Evolutionary conservation across 306 rosid genomes (phyloP), one percentile per base, ranked within the genome.

Genomic region (Glycine latifolia): DNA sequence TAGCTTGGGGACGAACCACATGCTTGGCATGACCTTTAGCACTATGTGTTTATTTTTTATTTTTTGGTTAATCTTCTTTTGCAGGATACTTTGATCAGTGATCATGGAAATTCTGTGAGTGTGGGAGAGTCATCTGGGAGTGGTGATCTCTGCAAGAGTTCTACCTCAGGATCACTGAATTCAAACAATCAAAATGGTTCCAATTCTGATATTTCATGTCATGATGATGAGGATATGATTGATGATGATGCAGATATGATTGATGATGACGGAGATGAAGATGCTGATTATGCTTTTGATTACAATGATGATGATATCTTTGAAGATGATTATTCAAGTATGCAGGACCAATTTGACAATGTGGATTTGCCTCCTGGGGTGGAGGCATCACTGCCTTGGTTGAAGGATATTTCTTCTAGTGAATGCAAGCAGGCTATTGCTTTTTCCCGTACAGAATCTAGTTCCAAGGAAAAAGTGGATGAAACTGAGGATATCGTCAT

Each of bases 281-380:
- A 87, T 66, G 78, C 75, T 41, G 88, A 79, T 44, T 43, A 79
- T 73, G 79, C 72, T 61, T 78, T 46, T 58, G 82, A 87, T 15
- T 87, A 87, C 39, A 41, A 86, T 73, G 88, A 83, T 1, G 75
- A 65, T 1, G 75, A 65, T 56, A 53, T 80, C 60, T 78, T 33
- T 53, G 89, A 84, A 73, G 89, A 91, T 58, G 79, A 85, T 46
- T 89, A 87, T 72, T 33, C 76, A 6, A 75, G 39, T 20, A 78
- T 92, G 89, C 91, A 87, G 85, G 83, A 87, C 62, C 92, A 92
- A 8, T 91, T 92, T 87, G 97, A 92, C 85, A 87, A 33, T 67
- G 97, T 85, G 89, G 89, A 92, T 86, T 88, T 91, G 72, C 97
- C 97, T 75, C 84, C 95, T 35, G 97, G 97, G 67, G 94, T 91